phyloP scores from a whole-genome alignment of 345 rosid genomes.

The Mallotus nudiflorus region DNA sequence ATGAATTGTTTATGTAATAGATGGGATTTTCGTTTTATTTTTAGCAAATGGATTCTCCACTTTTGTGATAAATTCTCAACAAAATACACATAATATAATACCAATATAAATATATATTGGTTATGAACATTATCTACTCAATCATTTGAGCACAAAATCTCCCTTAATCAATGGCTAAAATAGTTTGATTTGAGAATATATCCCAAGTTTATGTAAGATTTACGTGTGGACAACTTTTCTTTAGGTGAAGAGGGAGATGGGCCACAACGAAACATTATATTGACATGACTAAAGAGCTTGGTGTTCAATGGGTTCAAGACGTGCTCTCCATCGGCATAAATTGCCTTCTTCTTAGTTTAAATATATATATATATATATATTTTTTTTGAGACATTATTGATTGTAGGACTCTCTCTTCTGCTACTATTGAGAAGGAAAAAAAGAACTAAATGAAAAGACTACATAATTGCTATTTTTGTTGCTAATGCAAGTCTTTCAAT shows the following conservation, averaged over 20 bases:
- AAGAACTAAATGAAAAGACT: not conserved
- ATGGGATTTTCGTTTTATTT: not conserved
- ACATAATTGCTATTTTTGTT: not conserved
- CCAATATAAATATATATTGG: not conserved
- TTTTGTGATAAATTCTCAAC: not conserved
- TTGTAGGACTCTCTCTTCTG: no score
- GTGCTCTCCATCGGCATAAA: not conserved
- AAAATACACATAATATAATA: not conserved
- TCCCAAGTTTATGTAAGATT: not conserved
- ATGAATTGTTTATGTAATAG: no score
- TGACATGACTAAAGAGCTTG: slow-evolving; percentile 29
- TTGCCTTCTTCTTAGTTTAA: no score
- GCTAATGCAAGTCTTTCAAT: not conserved
- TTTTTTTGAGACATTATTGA: no score
- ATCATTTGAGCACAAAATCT: slow-evolving; percentile 13
- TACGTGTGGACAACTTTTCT: slow-evolving; percentile 9
- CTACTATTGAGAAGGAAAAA: not conserved
- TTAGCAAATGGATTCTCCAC: not conserved
- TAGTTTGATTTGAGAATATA: slow-evolving; percentile 6
- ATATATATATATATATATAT: no score
- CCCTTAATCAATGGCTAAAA: slow-evolving; percentile 5
- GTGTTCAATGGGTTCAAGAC: slow-evolving; percentile 12
- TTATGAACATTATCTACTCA: not conserved
- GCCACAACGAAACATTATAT: slow-evolving; percentile 16
- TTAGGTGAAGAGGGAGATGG: not conserved